phyloP scores from a whole-genome alignment of 768 basidiomycete species.

The Panus rudis region DNA sequence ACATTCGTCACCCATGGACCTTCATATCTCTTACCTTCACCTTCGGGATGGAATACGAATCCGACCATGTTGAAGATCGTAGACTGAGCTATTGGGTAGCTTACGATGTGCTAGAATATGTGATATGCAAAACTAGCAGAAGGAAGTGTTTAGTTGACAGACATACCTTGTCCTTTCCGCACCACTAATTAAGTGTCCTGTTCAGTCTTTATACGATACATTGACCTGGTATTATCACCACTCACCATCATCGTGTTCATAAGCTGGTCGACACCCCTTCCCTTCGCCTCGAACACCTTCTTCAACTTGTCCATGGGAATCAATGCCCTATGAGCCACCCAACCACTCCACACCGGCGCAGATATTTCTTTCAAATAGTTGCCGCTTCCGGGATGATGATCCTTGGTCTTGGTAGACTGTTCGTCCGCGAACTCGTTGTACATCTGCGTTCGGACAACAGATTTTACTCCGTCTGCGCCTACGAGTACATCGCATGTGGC shows the following conservation, averaged over 20 bases:
- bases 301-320: conserved; percentile 34
- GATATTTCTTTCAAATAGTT: conserved; percentile 25
- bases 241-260: conserved; percentile 37
- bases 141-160: background rate
- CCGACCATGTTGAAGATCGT: conserved; percentile 40
- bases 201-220: conserved; percentile 4
- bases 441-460: conserved; percentile 27
- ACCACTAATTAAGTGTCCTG: conserved; percentile 28
- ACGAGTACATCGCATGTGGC: conserved; percentile 26
- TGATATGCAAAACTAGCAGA: conserved; percentile 2
- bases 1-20: conserved; percentile 22
- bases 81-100: conserved; percentile 39
- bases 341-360: conserved; percentile 42
- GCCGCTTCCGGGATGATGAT: conserved; percentile 8
- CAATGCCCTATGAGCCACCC: conserved; percentile 38
- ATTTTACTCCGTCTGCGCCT: conserved; percentile 28
- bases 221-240: background rate
- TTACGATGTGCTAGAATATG: conserved; percentile 35
- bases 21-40: conserved; percentile 21
- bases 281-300: background rate
- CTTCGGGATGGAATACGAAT: conserved; percentile 30
- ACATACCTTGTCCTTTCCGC: conserved; percentile 38
- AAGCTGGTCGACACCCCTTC: conserved; percentile 23
- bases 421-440: conserved; percentile 13
- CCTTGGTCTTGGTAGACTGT: conserved; percentile 8